A percentile compares a stretch with the other conserved stretches of the same genome.
phyloP scores from a whole-genome alignment of 2,329 filamentous ascomycete species.

The Botrytis hyacinthi region DNA sequence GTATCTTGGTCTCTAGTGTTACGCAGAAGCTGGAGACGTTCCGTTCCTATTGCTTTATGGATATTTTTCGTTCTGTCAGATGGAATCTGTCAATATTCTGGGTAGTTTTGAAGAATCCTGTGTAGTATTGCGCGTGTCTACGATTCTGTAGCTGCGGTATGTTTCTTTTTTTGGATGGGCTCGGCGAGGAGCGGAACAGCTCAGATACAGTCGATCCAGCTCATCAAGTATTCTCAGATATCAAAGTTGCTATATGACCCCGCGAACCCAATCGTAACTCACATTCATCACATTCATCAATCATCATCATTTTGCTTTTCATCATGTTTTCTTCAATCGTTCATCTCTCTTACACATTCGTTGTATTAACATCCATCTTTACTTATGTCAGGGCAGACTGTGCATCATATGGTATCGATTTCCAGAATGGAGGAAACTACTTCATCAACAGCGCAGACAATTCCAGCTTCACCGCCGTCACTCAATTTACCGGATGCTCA shows the following conservation, averaged over 20 bases:
- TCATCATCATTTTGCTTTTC: slow-evolving; percentile 12
- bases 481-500: slow-evolving; percentile 15
- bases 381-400: slow-evolving; percentile 16
- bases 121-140: slow-evolving; percentile 4
- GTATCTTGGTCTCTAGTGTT: slow-evolving; percentile 1
- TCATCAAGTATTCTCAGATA: not conserved
- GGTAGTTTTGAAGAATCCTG: not conserved
- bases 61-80: not conserved
- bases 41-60: not conserved
- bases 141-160: slow-evolving; percentile 6
- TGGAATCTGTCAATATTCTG: not conserved
- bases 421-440: slow-evolving; percentile 18
- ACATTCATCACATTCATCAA: not conserved
- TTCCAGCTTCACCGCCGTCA: slow-evolving; percentile 18
- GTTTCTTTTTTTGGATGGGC: slow-evolving; percentile 19
- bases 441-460: slow-evolving; percentile 18
- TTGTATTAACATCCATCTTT: slow-evolving; percentile 12
- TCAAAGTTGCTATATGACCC: slow-evolving; percentile 13
- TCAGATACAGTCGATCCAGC: not conserved
- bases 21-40: slow-evolving; percentile 14
- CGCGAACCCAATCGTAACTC: not conserved
- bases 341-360: slow-evolving; percentile 9
- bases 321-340: slow-evolving; percentile 18
- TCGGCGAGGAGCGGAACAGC: slow-evolving; percentile 4
- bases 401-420: slow-evolving; percentile 19